These are phyloP conservation scores for Solanum commersonii DNA, from an alignment of 257 asterid genomes.

Conservation along the genomic window DNA sequence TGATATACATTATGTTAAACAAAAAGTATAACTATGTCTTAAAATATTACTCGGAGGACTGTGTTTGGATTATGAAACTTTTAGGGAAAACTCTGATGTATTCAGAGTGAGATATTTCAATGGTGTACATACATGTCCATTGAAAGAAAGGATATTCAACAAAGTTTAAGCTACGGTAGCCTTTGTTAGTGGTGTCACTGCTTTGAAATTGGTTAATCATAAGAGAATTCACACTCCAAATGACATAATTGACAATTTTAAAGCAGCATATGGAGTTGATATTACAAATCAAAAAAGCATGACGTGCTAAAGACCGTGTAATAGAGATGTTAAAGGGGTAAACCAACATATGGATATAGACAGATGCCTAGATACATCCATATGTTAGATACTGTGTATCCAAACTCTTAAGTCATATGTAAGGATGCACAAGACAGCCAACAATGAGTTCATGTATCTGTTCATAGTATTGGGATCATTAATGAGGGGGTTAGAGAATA, in stretches of 20 bases:
- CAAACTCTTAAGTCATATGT: neutral
- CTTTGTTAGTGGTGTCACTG: neutral
- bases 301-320: neutral
- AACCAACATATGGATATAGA: neutral
- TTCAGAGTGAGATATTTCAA: neutral
- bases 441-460: neutral
- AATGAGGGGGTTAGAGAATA: neutral
- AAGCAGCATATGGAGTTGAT: neutral
- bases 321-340: neutral
- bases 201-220: neutral
- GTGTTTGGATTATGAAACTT: neutral
- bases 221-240: neutral
- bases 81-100: neutral
- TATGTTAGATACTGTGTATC: neutral
- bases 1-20: neutral
- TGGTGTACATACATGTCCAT: neutral
- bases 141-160: neutral
- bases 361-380: neutral
- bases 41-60: neutral
- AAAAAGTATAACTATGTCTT: neutral
- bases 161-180: neutral
- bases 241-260: neutral
- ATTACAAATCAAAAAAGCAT: neutral
- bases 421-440: neutral
- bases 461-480: neutral